These are phyloP conservation scores for Amanita subjunquillea DNA, from an alignment of 768 basidiomycete species.

Conservation along the genomic window DNA sequence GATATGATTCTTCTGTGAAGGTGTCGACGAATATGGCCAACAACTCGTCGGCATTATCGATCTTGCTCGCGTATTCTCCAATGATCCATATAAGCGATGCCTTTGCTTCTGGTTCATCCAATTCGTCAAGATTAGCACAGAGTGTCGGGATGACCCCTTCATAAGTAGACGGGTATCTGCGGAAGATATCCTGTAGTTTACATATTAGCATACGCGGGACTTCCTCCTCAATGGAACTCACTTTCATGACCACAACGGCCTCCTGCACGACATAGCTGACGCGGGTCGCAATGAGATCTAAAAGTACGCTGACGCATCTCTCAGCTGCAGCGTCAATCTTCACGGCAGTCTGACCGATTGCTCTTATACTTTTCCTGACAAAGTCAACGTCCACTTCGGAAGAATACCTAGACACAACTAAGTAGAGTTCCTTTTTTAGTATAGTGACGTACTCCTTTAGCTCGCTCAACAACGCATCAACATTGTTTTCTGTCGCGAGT, in stretches of 20 bases:
- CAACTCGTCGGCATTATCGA: constrained; percentile 93
- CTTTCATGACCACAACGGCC: constrained; percentile 98
- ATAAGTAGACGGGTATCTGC: constrained; percentile 92
- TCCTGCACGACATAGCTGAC: constrained; percentile 98
- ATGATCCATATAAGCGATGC: constrained; percentile 99
- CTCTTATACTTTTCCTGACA: constrained; percentile 88
- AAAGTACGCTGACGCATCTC: constrained; percentile 85
- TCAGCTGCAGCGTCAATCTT: constrained; percentile 92
- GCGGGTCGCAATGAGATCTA: constrained; percentile 87
- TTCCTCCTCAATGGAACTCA: constrained; percentile 19
- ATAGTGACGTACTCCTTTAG: constrained; percentile 71
- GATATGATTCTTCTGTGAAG: constrained; percentile 90
- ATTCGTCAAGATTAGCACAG: constrained; percentile 89
- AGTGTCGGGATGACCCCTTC: constrained; percentile 95
- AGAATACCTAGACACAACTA: constrained; percentile 53
- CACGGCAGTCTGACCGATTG: constrained; percentile 94
- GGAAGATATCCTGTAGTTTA: constrained; percentile 79
- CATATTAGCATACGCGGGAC: background rate
- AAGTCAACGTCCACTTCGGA: constrained; percentile 99
- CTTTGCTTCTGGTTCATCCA: constrained; percentile 98
- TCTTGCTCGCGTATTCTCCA: constrained; percentile 95
- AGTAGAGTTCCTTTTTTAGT: background rate
- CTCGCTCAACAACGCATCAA: constrained; percentile 91
- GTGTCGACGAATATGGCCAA: constrained; percentile 83
- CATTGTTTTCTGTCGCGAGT: constrained; percentile 82